Evolutionary conservation across 352 stramenopile genomes (phyloP).

Genomic region (Globisporangium echinulatum): DNA sequence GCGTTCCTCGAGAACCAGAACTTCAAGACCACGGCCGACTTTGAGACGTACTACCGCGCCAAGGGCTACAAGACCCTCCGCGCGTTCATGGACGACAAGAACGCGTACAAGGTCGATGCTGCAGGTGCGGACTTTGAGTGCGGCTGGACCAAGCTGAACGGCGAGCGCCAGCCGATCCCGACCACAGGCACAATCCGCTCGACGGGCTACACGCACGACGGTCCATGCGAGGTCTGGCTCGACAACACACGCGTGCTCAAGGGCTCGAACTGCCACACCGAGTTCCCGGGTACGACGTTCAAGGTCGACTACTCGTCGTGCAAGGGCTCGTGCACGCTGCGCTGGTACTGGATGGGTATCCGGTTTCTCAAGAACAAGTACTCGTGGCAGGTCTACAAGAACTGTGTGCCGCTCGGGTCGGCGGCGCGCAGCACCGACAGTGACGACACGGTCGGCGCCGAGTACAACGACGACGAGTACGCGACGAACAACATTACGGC

Average conservation of each 20-base stretch:
- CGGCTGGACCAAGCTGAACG: constrained; percentile 21
- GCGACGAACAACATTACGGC: neutral
- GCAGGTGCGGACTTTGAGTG: constrained; percentile 24
- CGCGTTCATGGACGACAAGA: constrained; percentile 15
- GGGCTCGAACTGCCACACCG: constrained; percentile 27
- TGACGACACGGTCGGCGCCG: neutral
- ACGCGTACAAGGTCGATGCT: constrained; percentile 6
- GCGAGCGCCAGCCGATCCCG: constrained; percentile 25
- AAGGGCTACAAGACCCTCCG: constrained; percentile 12
- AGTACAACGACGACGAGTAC: constrained; percentile 3
- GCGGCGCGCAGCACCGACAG: constrained; percentile 1
- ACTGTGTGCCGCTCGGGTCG: constrained; percentile 15
- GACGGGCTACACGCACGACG: constrained; percentile 43
- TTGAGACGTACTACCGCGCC: constrained; percentile 19
- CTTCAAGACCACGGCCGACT: constrained; percentile 31
- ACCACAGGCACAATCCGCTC: constrained; percentile 25
- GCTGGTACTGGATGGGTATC: constrained; percentile 36
- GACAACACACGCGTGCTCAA: constrained; percentile 28
- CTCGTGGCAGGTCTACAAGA: constrained; percentile 62
- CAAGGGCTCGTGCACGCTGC: constrained; percentile 25
- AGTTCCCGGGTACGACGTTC: constrained; percentile 29
- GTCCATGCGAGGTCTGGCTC: constrained; percentile 38
- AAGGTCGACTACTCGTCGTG: constrained; percentile 33
- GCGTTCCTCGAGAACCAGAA: constrained; percentile 46
- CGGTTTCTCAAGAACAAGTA: constrained; percentile 38